A percentile compares a stretch with the other conserved stretches of the same genome.
These are phyloP conservation scores for Vaccinium corymbosum DNA, from an alignment of 148 eudicot genomes.

Conservation along the genomic window DNA sequence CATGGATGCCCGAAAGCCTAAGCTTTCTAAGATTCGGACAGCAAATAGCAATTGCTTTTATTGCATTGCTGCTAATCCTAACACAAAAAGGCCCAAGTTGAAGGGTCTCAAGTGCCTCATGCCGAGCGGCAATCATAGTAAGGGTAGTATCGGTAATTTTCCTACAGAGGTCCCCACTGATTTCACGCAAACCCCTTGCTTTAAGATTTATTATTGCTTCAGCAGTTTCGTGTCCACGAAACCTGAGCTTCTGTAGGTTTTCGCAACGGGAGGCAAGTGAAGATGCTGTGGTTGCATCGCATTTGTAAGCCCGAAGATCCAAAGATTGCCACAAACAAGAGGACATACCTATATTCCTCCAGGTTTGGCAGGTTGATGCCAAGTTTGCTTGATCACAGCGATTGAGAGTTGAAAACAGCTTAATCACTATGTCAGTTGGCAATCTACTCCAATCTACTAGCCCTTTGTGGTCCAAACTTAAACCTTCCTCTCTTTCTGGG, in stretches of 20 bases:
- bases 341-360: conserved; percentile 58
- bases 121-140: conserved; percentile 37
- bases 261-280: conserved; percentile 60
- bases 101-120: conserved; percentile 49
- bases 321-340: conserved; percentile 75
- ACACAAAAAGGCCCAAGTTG: conserved; percentile 75
- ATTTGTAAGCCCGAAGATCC: conserved; percentile 72
- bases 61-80: conserved; percentile 60
- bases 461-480: conserved; percentile 20
- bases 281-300: conserved; percentile 36
- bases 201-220: conserved; percentile 51
- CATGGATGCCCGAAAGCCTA: conserved; percentile 65
- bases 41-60: conserved; percentile 64
- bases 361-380: conserved; percentile 58
- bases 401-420: conserved; percentile 70
- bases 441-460: conserved; percentile 73
- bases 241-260: conserved; percentile 57
- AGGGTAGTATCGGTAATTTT: conserved; percentile 69
- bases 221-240: conserved; percentile 75
- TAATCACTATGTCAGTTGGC: conserved; percentile 77
- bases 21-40: conserved; percentile 54
- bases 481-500: conserved; percentile 29
- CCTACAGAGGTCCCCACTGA: conserved; percentile 74
- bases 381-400: conserved; percentile 79
- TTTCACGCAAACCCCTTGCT: conserved; percentile 53